Evolutionary conservation across 179 eudicot genomes (phyloP), one percentile per base, ranked within the genome.

Genomic region (Nepenthes alata): DNA sequence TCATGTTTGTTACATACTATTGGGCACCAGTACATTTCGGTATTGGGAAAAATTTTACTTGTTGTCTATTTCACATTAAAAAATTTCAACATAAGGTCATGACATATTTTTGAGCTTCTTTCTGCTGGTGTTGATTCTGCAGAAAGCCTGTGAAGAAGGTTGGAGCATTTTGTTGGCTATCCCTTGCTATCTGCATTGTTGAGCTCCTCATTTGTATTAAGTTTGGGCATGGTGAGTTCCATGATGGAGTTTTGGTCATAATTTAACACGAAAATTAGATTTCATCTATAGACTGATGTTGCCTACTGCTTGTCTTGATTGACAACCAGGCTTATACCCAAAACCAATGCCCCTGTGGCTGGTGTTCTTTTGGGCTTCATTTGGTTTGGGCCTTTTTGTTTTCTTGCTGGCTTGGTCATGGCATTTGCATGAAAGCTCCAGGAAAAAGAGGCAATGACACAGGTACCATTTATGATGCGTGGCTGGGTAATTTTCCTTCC

Each of bases 101-200:
- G 45, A 41, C 8, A 41, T 7, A 9, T 4, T 34, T 2, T 55
- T 15, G 6, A 12, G 35, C 11, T 10, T 9, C 53, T 7, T 52
- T 11, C 52, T 57, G 0, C 16, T 61, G 56, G 6, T 0, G 52
- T 51, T 11, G 15, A 49, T 56, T 59, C 51, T 35, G 37, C 79
- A 93, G 98, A 66, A 93, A 86, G 79, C 83, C 83, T 11, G 77
- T 80, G 59, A 93, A 93, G 70, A 93, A 93, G 71, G 94, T 93
- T 16, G 98, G 98, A 39, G 88, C 97, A 41, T 83, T 87, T 72
- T 89, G 97, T 64, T 93, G 98, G 98, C 97, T 93, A 52, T 86
- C 98, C 36, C 70, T 87, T 70, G 97, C 97, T 47, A 89, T 93
- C 65, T 93, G 98, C 84, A 93, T 93, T 37, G 75, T 93, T 6